These are phyloP conservation scores for Lodderomyces metapsilosis DNA, from an alignment of 1,139 yeast genomes.

Conservation along the genomic window DNA sequence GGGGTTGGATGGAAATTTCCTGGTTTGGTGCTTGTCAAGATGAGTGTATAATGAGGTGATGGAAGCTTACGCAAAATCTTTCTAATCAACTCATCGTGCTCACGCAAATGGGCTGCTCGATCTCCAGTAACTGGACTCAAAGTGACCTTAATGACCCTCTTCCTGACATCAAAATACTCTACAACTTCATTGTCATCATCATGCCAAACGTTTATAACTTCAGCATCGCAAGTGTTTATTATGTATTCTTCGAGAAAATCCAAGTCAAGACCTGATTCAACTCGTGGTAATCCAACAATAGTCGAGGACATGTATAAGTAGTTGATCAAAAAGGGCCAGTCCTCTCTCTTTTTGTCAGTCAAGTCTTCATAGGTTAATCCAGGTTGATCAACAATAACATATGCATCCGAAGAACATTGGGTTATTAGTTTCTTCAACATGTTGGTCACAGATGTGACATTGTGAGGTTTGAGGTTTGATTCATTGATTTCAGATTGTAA, in stretches of 20 bases:
- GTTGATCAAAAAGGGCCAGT: conserved; percentile 55
- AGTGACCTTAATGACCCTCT: conserved; percentile 57
- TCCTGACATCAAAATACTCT: conserved; percentile 56
- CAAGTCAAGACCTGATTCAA: conserved; percentile 45
- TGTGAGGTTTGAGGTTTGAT: conserved; percentile 19
- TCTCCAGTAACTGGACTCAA: conserved; percentile 38
- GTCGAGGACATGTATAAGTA: conserved; percentile 63
- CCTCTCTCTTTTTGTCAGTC: conserved; percentile 30
- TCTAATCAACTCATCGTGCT: conserved; percentile 53
- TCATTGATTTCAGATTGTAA: conserved; percentile 25
- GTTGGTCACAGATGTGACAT: conserved; percentile 34
- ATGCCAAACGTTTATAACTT: conserved; percentile 32
- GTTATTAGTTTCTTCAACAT: conserved; percentile 51
- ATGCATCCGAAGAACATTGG: conserved; percentile 69
- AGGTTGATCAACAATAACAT: conserved; percentile 67
- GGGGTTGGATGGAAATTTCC: conserved; percentile 35
- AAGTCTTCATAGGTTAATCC: conserved; percentile 64
- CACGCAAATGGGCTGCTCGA: conserved; percentile 13
- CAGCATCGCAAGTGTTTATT: conserved; percentile 49
- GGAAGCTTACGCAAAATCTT: conserved; percentile 62
- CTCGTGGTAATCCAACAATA: conserved; percentile 58
- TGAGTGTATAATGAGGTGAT: conserved; percentile 58
- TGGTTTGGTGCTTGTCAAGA: conserved; percentile 38
- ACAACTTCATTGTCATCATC: conserved; percentile 44
- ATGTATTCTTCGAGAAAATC: conserved; percentile 44